Evolutionary conservation across 345 rosid species (phyloP).

Genomic region (Pelargonium nanum): DNA sequence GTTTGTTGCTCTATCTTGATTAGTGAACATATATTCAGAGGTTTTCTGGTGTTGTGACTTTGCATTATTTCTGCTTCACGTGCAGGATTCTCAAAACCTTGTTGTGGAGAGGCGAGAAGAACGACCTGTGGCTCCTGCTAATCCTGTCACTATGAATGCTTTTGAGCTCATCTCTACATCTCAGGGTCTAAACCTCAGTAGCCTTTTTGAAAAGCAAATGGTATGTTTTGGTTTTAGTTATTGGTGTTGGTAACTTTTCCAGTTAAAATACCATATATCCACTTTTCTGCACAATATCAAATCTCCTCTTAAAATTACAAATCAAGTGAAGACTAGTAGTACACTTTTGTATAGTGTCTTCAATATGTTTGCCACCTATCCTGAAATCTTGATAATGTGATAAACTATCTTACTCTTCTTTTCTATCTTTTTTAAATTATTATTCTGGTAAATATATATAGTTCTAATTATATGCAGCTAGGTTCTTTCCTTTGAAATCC

Average conservation of each 20-base stretch:
- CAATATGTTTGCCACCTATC: neutral
- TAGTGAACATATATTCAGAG: neutral
- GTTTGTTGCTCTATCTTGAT: neutral
- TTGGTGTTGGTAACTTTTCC: no score
- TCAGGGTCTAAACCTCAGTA: conserved; percentile 78
- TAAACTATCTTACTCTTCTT: neutral
- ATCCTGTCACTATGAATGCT: conserved; percentile 72
- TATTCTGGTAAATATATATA: no score
- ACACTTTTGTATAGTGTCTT: neutral
- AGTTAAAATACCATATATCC: no score
- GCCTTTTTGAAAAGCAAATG: conserved; percentile 81
- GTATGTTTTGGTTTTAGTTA: conserved; percentile 20
- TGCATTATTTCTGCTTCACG: conserved; percentile 13
- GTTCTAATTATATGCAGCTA: neutral
- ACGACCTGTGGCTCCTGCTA: conserved; percentile 36
- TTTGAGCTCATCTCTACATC: conserved; percentile 86
- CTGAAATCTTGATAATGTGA: neutral
- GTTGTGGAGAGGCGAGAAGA: conserved; percentile 66
- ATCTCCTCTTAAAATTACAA: no score
- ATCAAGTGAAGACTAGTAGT: no score
- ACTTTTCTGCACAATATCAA: no score
- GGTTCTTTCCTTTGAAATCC: neutral
- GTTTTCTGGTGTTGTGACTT: conserved; percentile 5
- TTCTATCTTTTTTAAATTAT: neutral
- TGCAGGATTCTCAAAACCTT: conserved; percentile 53